Evolutionary conservation across 2,329 filamentous ascomycete genomes (phyloP).

Genomic region (Trichoderma guizhouense): DNA sequence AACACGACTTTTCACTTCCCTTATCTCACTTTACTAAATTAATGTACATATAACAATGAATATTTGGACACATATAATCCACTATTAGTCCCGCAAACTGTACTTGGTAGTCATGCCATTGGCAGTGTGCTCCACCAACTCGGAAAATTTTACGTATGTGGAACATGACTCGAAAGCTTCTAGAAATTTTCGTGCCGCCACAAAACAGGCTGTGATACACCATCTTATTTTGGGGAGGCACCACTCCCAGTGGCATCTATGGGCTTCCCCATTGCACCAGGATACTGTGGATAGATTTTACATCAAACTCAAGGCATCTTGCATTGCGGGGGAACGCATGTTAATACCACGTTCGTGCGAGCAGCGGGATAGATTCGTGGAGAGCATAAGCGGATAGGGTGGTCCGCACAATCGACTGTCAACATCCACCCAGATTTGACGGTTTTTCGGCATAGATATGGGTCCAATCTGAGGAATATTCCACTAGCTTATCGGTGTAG

Average conservation of each 20-base stretch:
- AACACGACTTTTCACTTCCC: background rate
- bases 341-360: background rate
- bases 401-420: background rate
- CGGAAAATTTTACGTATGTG: conserved; percentile 12
- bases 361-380: background rate
- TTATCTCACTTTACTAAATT: background rate
- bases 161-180: conserved; percentile 18
- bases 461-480: background rate
- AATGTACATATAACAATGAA: background rate
- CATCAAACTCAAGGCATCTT: background rate
- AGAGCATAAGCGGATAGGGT: background rate
- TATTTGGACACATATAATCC: background rate
- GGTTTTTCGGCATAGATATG: conserved; percentile 9
- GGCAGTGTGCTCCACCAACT: background rate
- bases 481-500: background rate
- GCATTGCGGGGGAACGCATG: background rate
- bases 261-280: background rate
- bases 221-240: background rate
- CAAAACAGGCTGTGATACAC: background rate
- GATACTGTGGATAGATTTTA: conserved; percentile 4
- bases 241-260: background rate
- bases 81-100: background rate
- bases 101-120: background rate
- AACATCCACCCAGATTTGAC: background rate
- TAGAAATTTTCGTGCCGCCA: conserved; percentile 16